Base-by-base conservation (phyloP, 2,329 filamentous ascomycete genomes). In the Cladosporium sp. region DNA sequence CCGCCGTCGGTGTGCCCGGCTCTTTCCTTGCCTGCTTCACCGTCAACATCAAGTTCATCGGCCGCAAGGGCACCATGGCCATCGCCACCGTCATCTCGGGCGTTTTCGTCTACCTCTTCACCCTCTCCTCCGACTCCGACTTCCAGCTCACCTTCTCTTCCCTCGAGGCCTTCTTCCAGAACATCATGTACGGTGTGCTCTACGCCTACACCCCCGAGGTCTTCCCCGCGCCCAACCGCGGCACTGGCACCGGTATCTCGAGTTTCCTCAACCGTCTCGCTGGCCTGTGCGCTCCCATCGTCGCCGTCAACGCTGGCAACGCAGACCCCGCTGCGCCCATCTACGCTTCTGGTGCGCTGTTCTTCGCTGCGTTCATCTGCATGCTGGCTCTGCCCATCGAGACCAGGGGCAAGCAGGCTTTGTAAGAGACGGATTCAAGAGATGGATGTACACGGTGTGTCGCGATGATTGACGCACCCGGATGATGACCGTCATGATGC, bases 131-230 rank as follows among this genome's bases (percentile, higher is more conserved):
- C 4, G 76, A 80, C 41, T 73, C 80, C 1, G 66, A 70, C 34
- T 72, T 74, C 53, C 83, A 87, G 70, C 77, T 89, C 48, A 74
- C 76, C 44, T 86, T 86, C 64, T 82, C 79, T 0, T 87, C 81
- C 55, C 73, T 85, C 56, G 82, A 86, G 64, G 82, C 85, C 9
- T 87, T 89, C 64, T 80, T 82, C 57, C 84, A 64, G 68, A 87
- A 87, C 62, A 84, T 87, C 69, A 86, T 86, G 82, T 89, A 88
- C 68, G 85, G 85, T 51, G 84, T 88, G 1, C 70, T 90, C 1
- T 89, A 88, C 64, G 84, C 85, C 7, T 89, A 88, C 64, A 89
- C 86, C 0, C 86, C 86, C 0, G 86, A 89, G 61, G 80, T 89
- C 22, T 89, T 90, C 68, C 85, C 86, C 0, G 83, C 85, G 0